Base-by-base conservation (phyloP, 225 moss, liverwort and hornwort genomes). In the Sphagnum contortum region DNA sequence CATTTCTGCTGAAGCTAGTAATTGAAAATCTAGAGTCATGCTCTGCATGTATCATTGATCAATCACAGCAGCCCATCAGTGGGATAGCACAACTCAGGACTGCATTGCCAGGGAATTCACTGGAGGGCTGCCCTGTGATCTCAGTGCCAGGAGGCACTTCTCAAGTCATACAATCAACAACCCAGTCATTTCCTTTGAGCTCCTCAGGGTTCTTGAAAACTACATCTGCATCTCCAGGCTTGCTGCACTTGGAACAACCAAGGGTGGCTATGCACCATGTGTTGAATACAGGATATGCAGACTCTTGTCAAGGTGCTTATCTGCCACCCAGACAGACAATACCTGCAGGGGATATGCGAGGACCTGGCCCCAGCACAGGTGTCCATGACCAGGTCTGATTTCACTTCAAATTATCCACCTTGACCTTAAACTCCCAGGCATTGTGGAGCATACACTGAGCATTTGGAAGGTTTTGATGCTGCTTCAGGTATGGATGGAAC, bases 401-500 rank as follows among this genome's bases (percentile, higher is more conserved):
- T 58, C 58, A 58, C 44, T 3, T 13, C 58, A 58, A 6, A 9
- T 13, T 13, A 13, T 58, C 6, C 29, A 29, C 29, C 29, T 29
- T 29, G 29, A 29, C 29, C 29, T 29, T 29, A 29, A 29, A 29
- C 29, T 29, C 29, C 29, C 29, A 29, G 29, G 29, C 29, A 29
- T 29, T 29, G 29, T 29, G 29, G 29, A 29, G 12, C 6, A 13
- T 58, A 58, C 58, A 61, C 45, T 47, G 46, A 47, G 13, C 45
- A 61, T 3, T 10, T 12, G 10, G 5, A 61, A 61, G 61, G 61
- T 29, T 47, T 61, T 61, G 66, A 55, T 50, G 66, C 6, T 52
- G 52, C 3, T 71, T 55, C 76, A 81, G 80, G 56, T 77, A 52
- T 81, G 76, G 76, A 55, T 53, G 61, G 80, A 81, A 58, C 74